Base-by-base conservation (phyloP, 345 rosid genomes). In the Stellera chamaejasme region DNA sequence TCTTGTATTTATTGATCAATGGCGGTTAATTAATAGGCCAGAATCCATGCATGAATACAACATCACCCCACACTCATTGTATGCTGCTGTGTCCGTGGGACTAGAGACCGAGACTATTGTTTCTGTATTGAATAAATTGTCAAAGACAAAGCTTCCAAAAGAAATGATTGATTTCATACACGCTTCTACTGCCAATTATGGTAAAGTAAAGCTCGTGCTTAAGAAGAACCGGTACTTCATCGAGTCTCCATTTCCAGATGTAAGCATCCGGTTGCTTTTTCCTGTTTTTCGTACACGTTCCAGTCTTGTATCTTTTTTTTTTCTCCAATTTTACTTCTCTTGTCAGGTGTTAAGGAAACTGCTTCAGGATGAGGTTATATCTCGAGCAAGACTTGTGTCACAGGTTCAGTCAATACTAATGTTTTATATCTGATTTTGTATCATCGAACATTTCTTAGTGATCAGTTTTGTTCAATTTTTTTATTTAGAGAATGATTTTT, bases 21-120 rank as follows among this genome's bases (percentile, higher is more conserved):
- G 39, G 39, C 5, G 39, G 39, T 32, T 32, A 32, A 32, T 8
- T 32, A 32, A 5, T 51, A 92, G 99, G 91, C 99, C 99, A 0
- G 99, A 89, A 79, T 84, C 96, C 0, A 93, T 93, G 99, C 99
- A 93, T 45, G 97, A 93, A 77, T 89, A 93, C 63, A 89, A 87
- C 72, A 63, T 93, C 78, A 93, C 97, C 0, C 97, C 97, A 0
- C 99, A 93, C 69, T 93, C 99, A 3, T 66, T 89, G 63, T 89
- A 93, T 69, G 99, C 99, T 46, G 99, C 97, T 2, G 94, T 93
- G 14, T 93, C 96, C 0, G 99, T 93, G 63, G 97, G 99, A 45
- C 79, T 93, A 10, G 97, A 93, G 72, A 93, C 97, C 1, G 96
- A 89, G 64, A 89, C 97, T 7, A 79, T 89, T 10, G 74, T 93